Evolutionary conservation across 352 stramenopile genomes (phyloP).

Genomic region (Pythium oligandrum): DNA sequence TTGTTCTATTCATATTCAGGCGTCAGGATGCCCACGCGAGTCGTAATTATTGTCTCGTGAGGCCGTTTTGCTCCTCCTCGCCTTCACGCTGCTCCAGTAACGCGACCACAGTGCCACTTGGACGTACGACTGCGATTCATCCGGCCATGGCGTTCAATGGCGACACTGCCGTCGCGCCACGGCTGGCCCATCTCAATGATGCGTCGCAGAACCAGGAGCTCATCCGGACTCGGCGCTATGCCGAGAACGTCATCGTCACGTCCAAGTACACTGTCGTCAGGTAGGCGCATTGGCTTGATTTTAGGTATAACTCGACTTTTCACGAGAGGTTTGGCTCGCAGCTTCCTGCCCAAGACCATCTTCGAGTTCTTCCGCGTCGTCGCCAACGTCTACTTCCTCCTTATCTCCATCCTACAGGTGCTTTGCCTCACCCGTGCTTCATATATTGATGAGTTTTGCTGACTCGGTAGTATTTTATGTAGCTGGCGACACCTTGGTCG

Average conservation of each 20-base stretch:
- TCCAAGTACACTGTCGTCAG: constrained; percentile 88
- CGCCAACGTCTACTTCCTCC: constrained; percentile 95
- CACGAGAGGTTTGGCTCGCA: constrained; percentile 17
- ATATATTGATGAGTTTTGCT: neutral
- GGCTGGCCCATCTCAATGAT: constrained; percentile 53
- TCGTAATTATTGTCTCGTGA: too few relatives aligned
- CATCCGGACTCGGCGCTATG: constrained; percentile 38
- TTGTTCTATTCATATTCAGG: too few relatives aligned
- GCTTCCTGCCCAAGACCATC: constrained; percentile 92
- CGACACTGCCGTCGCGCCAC: constrained; percentile 20
- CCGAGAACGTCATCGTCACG: constrained; percentile 80
- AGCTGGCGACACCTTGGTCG: constrained; percentile 58
- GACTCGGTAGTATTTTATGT: constrained; percentile 3
- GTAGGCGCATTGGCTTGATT: constrained; percentile 1
- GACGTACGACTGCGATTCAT: too few relatives aligned
- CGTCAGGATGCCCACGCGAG: too few relatives aligned
- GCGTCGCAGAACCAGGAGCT: constrained; percentile 48
- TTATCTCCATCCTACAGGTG: constrained; percentile 89
- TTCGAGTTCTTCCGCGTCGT: constrained; percentile 93
- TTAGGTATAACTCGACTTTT: neutral
- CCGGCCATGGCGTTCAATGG: neutral
- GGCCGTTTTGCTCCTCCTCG: too few relatives aligned
- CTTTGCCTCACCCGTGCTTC: too few relatives aligned
- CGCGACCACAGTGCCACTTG: too few relatives aligned
- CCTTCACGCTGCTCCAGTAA: too few relatives aligned